Evolutionary conservation across 352 stramenopile species (phyloP).

Genomic region (Phytopythium vexans): DNA sequence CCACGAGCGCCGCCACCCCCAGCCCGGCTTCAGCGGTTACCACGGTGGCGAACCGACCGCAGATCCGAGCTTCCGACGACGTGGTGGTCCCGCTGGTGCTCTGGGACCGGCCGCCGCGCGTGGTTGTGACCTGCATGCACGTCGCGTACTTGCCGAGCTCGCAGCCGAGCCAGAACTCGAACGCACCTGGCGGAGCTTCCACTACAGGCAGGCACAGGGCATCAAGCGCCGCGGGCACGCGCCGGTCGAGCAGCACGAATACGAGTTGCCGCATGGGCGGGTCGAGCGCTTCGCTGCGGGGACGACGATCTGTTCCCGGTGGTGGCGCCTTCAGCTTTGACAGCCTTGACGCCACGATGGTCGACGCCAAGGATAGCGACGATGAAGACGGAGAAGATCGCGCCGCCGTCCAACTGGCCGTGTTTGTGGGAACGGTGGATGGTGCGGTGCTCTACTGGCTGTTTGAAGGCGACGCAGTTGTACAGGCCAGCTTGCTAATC

Average conservation of each 20-base stretch:
- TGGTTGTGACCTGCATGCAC: constrained; percentile 56
- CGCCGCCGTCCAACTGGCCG: constrained; percentile 46
- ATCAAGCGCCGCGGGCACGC: neutral
- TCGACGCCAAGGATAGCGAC: constrained; percentile 27
- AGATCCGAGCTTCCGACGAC: constrained; percentile 14
- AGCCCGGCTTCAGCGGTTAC: too few relatives aligned
- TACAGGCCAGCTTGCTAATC: constrained; percentile 68
- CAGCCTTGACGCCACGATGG: constrained; percentile 10
- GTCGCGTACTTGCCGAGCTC: constrained; percentile 61
- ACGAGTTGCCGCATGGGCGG: neutral
- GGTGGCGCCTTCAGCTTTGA: neutral
- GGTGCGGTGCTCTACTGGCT: constrained; percentile 71
- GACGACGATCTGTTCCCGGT: neutral
- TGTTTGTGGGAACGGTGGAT: constrained; percentile 68
- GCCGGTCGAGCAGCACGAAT: constrained; percentile 20
- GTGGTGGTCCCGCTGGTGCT: constrained; percentile 69
- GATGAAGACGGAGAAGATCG: constrained; percentile 21
- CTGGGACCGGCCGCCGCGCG: constrained; percentile 50
- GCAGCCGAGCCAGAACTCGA: constrained; percentile 70
- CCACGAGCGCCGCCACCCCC: too few relatives aligned
- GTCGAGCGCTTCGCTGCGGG: neutral
- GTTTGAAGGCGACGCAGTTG: constrained; percentile 52
- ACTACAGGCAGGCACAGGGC: neutral
- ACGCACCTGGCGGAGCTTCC: neutral
- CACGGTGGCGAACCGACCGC: too few relatives aligned